Evolutionary conservation across 805 yeast genomes (phyloP).

Genomic region (Saccharomycopsis javanensis): DNA sequence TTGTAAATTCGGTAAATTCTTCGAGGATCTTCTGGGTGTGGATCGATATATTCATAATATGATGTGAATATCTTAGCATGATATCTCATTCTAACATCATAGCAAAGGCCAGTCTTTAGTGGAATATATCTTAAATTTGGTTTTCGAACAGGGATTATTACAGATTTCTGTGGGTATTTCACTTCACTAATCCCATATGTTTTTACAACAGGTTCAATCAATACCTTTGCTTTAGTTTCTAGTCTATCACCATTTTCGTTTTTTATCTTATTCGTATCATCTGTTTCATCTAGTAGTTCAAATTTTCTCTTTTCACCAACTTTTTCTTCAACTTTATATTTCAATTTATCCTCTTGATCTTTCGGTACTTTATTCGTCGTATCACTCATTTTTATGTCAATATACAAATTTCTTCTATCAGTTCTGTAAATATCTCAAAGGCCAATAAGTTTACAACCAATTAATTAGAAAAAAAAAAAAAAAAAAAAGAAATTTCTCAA

Average conservation of each 20-base stretch:
- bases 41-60: constrained; percentile 89
- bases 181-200: constrained; percentile 19
- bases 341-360: neutral
- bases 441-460: neutral
- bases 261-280: neutral
- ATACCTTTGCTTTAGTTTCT: neutral
- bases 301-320: constrained; percentile 2
- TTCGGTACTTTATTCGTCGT: neutral
- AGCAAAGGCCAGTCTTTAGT: constrained; percentile 85
- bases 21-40: constrained; percentile 98
- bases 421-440: no score
- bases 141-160: constrained; percentile 14
- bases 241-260: neutral
- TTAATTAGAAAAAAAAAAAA: no score
- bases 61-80: constrained; percentile 92
- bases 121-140: constrained; percentile 39
- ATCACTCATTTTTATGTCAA: neutral
- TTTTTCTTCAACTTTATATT: neutral
- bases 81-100: constrained; percentile 95
- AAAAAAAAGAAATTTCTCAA: no score
- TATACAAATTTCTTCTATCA: neutral
- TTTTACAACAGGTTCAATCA: constrained; percentile 13
- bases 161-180: constrained; percentile 17
- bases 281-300: neutral
- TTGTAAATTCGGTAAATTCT: constrained; percentile 91